Evolutionary conservation across 2,329 filamentous ascomycete genomes (phyloP).

Genomic region (Microdochium nivale): DNA sequence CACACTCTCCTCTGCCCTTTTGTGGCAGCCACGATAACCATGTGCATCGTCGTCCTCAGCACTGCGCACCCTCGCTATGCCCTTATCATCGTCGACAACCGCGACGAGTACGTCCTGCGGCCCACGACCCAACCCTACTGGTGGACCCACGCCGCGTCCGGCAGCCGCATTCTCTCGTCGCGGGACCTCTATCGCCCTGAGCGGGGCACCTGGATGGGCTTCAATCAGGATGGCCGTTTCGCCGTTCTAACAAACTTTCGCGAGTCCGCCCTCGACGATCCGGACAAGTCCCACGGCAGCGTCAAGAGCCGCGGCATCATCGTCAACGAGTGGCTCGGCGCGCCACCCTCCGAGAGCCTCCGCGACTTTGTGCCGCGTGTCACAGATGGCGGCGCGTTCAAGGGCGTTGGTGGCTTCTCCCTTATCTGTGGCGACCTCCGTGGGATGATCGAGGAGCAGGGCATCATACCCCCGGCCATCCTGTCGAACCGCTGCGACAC

Average conservation of each 20-base stretch:
- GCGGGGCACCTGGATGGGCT: slow-evolving; percentile 58
- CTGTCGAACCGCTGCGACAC: slow-evolving; percentile 52
- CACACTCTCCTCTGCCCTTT: not conserved
- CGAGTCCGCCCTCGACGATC: slow-evolving; percentile 41
- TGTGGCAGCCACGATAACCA: slow-evolving; percentile 24
- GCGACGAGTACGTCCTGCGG: slow-evolving; percentile 63
- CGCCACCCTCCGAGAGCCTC: slow-evolving; percentile 36
- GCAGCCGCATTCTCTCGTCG: slow-evolving; percentile 44
- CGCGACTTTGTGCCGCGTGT: slow-evolving; percentile 42
- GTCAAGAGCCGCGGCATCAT: slow-evolving; percentile 53
- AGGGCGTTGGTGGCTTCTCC: slow-evolving; percentile 58
- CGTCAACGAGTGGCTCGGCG: slow-evolving; percentile 53
- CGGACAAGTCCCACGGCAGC: slow-evolving; percentile 42
- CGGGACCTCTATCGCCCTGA: slow-evolving; percentile 54
- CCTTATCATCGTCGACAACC: slow-evolving; percentile 68
- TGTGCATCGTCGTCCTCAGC: slow-evolving; percentile 73
- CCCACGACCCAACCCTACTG: slow-evolving; percentile 57
- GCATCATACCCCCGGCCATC: slow-evolving; percentile 23
- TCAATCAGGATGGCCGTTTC: slow-evolving; percentile 50
- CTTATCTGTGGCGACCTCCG: slow-evolving; percentile 55
- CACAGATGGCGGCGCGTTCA: slow-evolving; percentile 42
- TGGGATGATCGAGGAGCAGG: slow-evolving; percentile 18
- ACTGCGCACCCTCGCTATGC: slow-evolving; percentile 69
- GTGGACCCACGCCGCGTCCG: slow-evolving; percentile 42
- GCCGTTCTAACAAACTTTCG: slow-evolving; percentile 61